Evolutionary conservation across 768 basidiomycete species (phyloP).

Genomic region (Russula compacta): DNA sequence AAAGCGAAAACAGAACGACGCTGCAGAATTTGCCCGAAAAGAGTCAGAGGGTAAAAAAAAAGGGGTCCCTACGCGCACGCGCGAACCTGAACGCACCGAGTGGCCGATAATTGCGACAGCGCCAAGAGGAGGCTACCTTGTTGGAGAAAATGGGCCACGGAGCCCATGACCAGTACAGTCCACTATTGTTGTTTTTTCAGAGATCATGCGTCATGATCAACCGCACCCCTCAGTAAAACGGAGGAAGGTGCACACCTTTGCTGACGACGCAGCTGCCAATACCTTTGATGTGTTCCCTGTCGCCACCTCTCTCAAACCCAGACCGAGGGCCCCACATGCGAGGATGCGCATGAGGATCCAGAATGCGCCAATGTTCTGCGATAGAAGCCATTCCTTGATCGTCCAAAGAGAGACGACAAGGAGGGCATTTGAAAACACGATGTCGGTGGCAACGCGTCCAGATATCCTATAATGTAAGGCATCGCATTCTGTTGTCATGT

Average conservation of each 20-base stretch:
- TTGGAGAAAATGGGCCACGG: constrained; percentile 58
- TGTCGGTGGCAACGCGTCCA: constrained; percentile 25
- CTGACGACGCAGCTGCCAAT: constrained; percentile 35
- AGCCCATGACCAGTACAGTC: constrained; percentile 60
- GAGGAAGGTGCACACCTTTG: constrained; percentile 35
- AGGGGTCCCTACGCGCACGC: background rate
- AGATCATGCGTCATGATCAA: constrained; percentile 9
- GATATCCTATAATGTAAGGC: constrained; percentile 4
- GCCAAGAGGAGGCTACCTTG: constrained; percentile 60
- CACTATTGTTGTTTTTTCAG: constrained; percentile 37
- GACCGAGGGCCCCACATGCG: constrained; percentile 60
- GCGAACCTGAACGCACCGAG: constrained; percentile 38
- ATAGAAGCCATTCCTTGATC: constrained; percentile 57
- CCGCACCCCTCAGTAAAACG: background rate
- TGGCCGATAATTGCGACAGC: constrained; percentile 55
- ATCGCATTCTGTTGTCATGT: background rate
- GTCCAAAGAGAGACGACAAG: constrained; percentile 55
- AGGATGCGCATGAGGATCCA: constrained; percentile 71
- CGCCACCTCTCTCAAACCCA: constrained; percentile 49
- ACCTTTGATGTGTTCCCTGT: constrained; percentile 47
- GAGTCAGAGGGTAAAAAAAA: background rate
- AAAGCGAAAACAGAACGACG: constrained; percentile 60
- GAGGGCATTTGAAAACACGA: constrained; percentile 52
- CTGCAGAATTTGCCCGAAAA: constrained; percentile 30
- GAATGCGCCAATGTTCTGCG: constrained; percentile 59